phyloP scores from a whole-genome alignment of 106 monocot species.

The Platanthera zijinensis region DNA sequence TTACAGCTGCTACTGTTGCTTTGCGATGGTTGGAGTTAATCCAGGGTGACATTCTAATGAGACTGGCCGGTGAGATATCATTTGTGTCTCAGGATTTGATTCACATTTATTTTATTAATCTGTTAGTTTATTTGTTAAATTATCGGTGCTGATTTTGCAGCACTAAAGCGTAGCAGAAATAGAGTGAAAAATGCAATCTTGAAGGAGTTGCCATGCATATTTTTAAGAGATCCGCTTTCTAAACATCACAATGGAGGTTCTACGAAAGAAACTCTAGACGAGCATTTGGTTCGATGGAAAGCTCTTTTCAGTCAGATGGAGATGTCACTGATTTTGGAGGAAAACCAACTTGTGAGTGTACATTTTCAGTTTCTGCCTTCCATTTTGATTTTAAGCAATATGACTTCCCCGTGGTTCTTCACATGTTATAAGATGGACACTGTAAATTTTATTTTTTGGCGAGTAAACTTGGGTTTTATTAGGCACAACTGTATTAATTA shows the following conservation, averaged over 20 bases:
- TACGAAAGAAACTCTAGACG: conserved; percentile 16
- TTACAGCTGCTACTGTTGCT: conserved; percentile 71
- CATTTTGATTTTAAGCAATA: no score
- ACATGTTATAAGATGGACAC: no score
- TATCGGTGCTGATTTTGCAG: conserved; percentile 27
- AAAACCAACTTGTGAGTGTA: conserved; percentile 67
- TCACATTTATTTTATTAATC: neutral
- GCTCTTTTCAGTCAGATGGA: conserved; percentile 77
- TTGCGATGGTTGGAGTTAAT: conserved; percentile 87
- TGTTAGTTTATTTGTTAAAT: neutral
- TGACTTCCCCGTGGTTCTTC: no score
- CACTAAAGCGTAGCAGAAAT: conserved; percentile 63
- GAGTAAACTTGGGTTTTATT: neutral
- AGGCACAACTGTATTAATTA: neutral
- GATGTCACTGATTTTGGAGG: conserved; percentile 53
- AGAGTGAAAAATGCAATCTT: conserved; percentile 68
- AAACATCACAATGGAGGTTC: conserved; percentile 29
- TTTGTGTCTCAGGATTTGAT: neutral
- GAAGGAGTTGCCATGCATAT: conserved; percentile 60
- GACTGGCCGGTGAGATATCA: conserved; percentile 53
- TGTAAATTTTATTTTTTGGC: neutral
- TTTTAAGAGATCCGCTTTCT: conserved; percentile 34
- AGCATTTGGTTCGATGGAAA: conserved; percentile 63
- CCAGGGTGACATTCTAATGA: conserved; percentile 66
- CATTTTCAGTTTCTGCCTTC: neutral